Evolutionary conservation across 345 rosid genomes (phyloP).

Genomic region (Draba incana): DNA sequence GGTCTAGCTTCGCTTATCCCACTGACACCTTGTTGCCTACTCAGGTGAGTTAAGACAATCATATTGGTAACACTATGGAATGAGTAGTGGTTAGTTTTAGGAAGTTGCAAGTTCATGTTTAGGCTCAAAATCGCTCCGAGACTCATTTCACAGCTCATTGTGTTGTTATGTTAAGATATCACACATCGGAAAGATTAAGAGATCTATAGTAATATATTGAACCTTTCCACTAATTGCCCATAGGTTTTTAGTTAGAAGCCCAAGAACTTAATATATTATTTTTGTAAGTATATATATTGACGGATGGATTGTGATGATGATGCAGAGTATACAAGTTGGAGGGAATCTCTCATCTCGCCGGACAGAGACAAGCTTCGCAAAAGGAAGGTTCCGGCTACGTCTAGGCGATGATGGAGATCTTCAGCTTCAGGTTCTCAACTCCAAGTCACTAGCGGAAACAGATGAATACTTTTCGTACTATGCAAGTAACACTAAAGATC

Average conservation of each 20-base stretch:
- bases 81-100: no score
- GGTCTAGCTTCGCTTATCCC: slow-evolving; percentile 58
- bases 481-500: slow-evolving; percentile 15
- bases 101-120: no score
- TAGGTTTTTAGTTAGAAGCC: no score
- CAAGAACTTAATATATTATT: no score
- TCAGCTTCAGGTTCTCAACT: slow-evolving; percentile 23
- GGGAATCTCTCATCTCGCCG: slow-evolving; percentile 30
- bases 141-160: no score
- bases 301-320: neutral
- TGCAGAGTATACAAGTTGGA: slow-evolving; percentile 18
- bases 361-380: slow-evolving; percentile 12
- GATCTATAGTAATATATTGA: no score
- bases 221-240: no score
- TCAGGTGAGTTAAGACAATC: slow-evolving; percentile 30
- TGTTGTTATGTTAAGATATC: no score
- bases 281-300: neutral
- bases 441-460: slow-evolving; percentile 31
- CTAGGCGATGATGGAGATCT: slow-evolving; percentile 10
- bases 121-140: no score
- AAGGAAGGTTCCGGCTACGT: slow-evolving; percentile 26
- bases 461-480: slow-evolving; percentile 36
- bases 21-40: slow-evolving; percentile 61
- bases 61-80: no score
- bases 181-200: no score